phyloP scores from a whole-genome alignment of 208 protist species.

The Willaertia magna region DNA sequence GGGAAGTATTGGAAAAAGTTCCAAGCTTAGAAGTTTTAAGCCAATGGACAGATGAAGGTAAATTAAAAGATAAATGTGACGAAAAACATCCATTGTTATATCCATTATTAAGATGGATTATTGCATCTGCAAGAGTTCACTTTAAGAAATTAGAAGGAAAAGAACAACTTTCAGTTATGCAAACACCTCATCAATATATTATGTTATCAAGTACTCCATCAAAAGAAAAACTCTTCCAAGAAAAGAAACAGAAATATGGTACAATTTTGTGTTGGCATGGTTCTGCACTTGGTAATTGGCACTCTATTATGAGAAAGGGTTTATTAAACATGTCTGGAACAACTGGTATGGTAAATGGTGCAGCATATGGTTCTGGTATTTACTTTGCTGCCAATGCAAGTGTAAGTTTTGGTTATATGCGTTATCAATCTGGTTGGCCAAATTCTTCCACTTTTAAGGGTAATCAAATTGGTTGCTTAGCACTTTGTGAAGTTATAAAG shows the following conservation, averaged over 20 bases:
- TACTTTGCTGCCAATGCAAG: conserved; percentile 25
- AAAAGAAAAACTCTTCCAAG: conserved; percentile 29
- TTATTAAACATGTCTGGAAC: conserved; percentile 29
- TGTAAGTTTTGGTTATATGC: conserved; percentile 27
- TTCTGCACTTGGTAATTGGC: conserved; percentile 35
- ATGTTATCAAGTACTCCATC: conserved; percentile 27
- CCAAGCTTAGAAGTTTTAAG: conserved; percentile 3
- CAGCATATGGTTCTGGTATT: conserved; percentile 34
- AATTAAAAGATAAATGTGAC: conserved; percentile 15
- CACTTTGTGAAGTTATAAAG: not conserved
- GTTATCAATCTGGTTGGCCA: not conserved
- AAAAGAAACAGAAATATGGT: conserved; percentile 27
- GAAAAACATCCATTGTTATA: conserved; percentile 16
- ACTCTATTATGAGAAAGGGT: conserved; percentile 32
- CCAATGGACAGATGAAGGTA: not conserved
- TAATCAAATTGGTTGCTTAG: not conserved
- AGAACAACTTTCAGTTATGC: conserved; percentile 25
- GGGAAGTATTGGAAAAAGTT: conserved; percentile 12
- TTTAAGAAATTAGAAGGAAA: conserved; percentile 20
- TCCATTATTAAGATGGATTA: conserved; percentile 30
- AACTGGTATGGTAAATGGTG: conserved; percentile 26
- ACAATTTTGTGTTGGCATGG: conserved; percentile 38
- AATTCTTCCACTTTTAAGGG: not conserved
- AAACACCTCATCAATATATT: conserved; percentile 33
- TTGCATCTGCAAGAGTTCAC: conserved; percentile 24